Evolutionary conservation across 306 rosid species (phyloP).

Genomic region (Cucurbita moschata): DNA sequence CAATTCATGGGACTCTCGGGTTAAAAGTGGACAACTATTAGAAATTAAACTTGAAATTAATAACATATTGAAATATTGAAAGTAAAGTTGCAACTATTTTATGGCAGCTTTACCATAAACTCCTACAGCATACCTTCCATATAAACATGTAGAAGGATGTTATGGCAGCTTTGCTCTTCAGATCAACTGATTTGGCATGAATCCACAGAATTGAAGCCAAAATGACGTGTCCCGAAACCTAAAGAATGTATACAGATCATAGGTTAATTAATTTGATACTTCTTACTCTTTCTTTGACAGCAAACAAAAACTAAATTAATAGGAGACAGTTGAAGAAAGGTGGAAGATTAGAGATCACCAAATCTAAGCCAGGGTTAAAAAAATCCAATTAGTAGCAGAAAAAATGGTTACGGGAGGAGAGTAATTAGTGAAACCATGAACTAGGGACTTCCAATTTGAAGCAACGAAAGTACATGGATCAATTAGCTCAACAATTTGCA

Average conservation of each 20-base stretch:
- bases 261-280: slow-evolving; percentile 1
- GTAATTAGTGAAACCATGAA: not conserved
- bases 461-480: not conserved
- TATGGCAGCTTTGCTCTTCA: slow-evolving; percentile 68
- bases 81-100: too few species aligned
- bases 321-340: not conserved
- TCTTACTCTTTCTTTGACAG: not conserved
- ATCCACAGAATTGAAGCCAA: slow-evolving; percentile 58
- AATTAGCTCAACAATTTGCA: not conserved
- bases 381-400: not conserved
- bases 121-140: slow-evolving; percentile 58
- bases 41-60: too few species aligned
- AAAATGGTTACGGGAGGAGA: not conserved
- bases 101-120: not conserved
- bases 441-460: not conserved
- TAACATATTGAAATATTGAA: too few species aligned
- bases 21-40: too few species aligned
- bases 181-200: slow-evolving; percentile 74
- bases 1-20: not conserved
- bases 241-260: slow-evolving; percentile 14
- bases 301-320: not conserved
- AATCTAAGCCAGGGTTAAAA: not conserved
- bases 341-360: not conserved
- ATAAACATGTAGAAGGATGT: slow-evolving; percentile 92
- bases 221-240: slow-evolving; percentile 62